Evolutionary conservation across 179 eudicot genomes (phyloP), one percentile per base, ranked within the genome.

Genomic region (Patellifolia procumbens): DNA sequence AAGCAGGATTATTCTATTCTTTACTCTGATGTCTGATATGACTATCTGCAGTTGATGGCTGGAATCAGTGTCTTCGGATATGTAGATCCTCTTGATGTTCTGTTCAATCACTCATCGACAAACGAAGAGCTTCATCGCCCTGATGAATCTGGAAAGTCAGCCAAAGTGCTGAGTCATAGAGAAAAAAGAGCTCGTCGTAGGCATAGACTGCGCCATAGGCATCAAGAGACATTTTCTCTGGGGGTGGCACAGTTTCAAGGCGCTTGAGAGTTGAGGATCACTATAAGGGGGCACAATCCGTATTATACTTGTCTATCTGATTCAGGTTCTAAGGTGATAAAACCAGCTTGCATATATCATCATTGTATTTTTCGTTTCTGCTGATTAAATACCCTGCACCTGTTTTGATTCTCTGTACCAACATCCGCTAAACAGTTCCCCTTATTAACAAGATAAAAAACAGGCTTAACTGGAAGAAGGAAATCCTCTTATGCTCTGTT

Each of bases 31-130:
- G 34, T 77, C 42, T 26, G n/a, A 37, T 26, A 52, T 35, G 52
- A 17, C 66, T 74, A 52, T 52, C 11, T 59, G 81, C 74, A 80
- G 88, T 52, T 22, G 32, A 63, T 70, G 45, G 65, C 74, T 3
- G 63, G 72, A 24, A 61, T 74, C 4, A 58, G 35, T 67, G 69
- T 61, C 34, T 68, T 17, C 31, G 80, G 76, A 56, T 72, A 74
- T 66, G 86, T 68, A 24, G 88, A 78, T 72, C 88, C 86, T n/a
- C 68, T 85, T 26, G 86, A 85, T 29, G 79, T 74, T 32, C 45
- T 85, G 48, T 72, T 85, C 19, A 84, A 84, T 63, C 29, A 68
- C 65, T 52, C 85, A 39, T 61, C 26, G 2, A 28, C 56, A 56
- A 62, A 68, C 7, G 82, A 85, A 4, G 83, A 78, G 48, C 51